These are phyloP conservation scores for Stemphylium beticola DNA, from an alignment of 2,329 filamentous ascomycete genomes.

Conservation along the genomic window DNA sequence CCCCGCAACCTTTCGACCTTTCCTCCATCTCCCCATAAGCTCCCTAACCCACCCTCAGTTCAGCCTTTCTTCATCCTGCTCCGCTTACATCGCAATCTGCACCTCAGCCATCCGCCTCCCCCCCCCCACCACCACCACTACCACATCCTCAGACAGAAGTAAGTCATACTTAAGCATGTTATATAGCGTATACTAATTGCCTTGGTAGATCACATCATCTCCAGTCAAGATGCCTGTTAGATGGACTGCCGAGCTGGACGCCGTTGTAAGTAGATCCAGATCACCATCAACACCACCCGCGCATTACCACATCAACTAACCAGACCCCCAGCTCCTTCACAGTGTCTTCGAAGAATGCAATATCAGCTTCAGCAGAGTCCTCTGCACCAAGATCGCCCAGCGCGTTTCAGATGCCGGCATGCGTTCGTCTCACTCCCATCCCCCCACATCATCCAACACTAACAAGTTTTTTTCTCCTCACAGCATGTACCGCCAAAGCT, in stretches of 20 bases:
- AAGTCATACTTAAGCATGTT: not conserved
- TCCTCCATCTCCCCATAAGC: not conserved
- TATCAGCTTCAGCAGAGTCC: constrained; percentile 16
- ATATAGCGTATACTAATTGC: not conserved
- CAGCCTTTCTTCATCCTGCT: not conserved
- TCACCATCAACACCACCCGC: not conserved
- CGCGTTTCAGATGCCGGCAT: constrained; percentile 12
- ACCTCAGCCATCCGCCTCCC: not conserved
- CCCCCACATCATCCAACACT: not conserved
- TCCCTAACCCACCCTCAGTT: not conserved
- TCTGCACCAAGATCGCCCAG: constrained; percentile 20
- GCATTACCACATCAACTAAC: not conserved
- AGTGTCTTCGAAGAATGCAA: constrained; percentile 22
- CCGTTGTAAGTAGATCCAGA: constrained; percentile 18
- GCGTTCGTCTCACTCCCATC: constrained; percentile 1
- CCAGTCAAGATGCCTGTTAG: constrained; percentile 21
- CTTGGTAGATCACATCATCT: not conserved
- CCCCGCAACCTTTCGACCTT: not conserved
- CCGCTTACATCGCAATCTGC: not conserved
- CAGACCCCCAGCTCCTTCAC: constrained; percentile 22
- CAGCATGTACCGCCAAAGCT: constrained; percentile 38
- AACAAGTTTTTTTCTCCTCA: not conserved
- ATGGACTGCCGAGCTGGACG: constrained; percentile 32
- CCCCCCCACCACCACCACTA: too few species aligned
- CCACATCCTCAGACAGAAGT: not conserved